Evolutionary conservation across 306 rosid species (phyloP).

Genomic region (Trifolium pratense): DNA sequence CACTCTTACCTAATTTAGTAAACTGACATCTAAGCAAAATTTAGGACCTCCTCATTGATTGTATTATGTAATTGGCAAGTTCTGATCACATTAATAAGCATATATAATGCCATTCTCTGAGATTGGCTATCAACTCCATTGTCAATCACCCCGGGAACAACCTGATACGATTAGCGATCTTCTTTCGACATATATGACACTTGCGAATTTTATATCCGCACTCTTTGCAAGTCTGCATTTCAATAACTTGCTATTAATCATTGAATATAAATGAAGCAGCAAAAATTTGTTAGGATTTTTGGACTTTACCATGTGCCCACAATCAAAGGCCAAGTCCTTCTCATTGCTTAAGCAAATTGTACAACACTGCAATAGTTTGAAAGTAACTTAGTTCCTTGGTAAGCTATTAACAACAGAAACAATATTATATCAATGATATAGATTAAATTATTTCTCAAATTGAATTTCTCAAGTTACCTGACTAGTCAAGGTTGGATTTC

Average conservation of each 20-base stretch:
- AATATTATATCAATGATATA: not conserved
- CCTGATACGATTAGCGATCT: conserved; percentile 26
- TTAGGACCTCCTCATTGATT: no score
- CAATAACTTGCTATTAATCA: conserved; percentile 5
- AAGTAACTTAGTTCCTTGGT: not conserved
- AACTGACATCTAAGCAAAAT: no score
- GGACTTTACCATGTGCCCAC: conserved; percentile 52
- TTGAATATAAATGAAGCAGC: not conserved
- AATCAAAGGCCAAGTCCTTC: conserved; percentile 49
- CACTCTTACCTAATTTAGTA: no score
- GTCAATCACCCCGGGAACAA: conserved; percentile 37
- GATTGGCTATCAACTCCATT: not conserved
- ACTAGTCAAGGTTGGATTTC: conserved; percentile 26
- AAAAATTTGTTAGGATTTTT: not conserved
- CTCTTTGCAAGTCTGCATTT: conserved; percentile 46
- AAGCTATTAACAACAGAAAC: not conserved
- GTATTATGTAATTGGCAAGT: no score
- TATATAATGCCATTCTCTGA: not conserved
- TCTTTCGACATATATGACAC: conserved; percentile 46
- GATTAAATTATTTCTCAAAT: no score
- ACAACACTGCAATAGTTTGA: conserved; percentile 40
- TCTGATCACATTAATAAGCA: no score
- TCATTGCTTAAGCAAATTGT: conserved; percentile 43
- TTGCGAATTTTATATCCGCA: conserved; percentile 46
- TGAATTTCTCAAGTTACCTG: no score